phyloP scores from a whole-genome alignment of 176 grass and related monocot genomes.

The Eragrostis nindensis region DNA sequence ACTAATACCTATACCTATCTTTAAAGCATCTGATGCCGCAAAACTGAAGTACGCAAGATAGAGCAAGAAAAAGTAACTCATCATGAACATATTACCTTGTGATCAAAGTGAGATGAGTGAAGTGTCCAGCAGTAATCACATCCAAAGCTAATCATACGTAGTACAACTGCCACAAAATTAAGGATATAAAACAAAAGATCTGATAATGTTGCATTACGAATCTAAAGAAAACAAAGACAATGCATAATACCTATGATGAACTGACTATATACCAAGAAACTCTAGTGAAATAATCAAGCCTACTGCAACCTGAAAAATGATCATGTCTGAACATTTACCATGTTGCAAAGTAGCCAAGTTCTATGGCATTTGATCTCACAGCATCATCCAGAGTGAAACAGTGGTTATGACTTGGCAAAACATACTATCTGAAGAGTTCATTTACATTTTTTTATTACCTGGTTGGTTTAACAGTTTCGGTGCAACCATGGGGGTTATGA shows the following conservation, averaged over 20 bases:
- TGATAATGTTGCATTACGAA: constrained; percentile 18
- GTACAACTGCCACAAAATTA: constrained; percentile 52
- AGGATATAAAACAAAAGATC: constrained; percentile 16
- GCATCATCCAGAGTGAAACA: background rate
- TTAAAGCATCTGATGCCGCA: constrained; percentile 16
- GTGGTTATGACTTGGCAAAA: background rate
- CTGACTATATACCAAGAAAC: constrained; percentile 17
- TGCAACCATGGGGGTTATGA: background rate
- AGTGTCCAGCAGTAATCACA: constrained; percentile 86
- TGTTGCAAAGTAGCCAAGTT: constrained; percentile 16
- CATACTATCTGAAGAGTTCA: background rate
- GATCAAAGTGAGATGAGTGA: constrained; percentile 66
- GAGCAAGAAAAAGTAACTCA: background rate
- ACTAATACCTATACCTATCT: background rate
- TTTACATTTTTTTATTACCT: constrained; percentile 14
- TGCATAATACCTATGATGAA: background rate
- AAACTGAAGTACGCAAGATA: background rate
- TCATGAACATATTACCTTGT: constrained; percentile 57
- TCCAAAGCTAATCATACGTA: constrained; percentile 96
- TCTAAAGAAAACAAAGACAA: constrained; percentile 3
- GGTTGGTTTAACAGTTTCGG: constrained; percentile 3
- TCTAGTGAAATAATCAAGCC: constrained; percentile 3
- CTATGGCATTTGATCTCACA: constrained; percentile 11
- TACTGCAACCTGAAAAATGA: background rate
- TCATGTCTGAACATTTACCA: background rate